Conservation (phyloP, 495 filamentous ascomycete genomes). For the Aspergillus ellipticus region DNA sequence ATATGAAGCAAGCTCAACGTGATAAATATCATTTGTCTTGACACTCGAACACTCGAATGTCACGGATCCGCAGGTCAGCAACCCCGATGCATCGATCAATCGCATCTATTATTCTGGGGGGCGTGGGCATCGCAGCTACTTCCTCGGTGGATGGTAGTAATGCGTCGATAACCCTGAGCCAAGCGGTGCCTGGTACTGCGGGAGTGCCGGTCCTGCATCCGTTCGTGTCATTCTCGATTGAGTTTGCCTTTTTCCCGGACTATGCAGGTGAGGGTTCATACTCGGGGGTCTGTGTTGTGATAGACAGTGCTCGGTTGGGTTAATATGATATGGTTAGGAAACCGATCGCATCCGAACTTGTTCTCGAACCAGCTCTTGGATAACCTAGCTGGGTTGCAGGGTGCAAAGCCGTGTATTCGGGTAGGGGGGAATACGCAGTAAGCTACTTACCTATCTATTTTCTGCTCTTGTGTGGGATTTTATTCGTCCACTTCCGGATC, state of each 20-base stretch:
- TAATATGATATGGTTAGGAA: constrained; percentile 11
- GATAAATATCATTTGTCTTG: too few species aligned
- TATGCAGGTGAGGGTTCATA: constrained; percentile 19
- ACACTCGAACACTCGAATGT: too few species aligned
- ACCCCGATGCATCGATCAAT: background rate
- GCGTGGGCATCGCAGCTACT: constrained; percentile 32
- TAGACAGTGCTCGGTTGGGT: too few species aligned
- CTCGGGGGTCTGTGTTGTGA: too few species aligned
- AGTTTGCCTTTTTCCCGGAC: constrained; percentile 27
- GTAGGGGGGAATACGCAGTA: constrained; percentile 31
- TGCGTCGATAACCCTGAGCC: constrained; percentile 9
- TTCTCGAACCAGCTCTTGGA: constrained; percentile 26
- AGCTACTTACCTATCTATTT: background rate
- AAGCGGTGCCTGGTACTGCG: constrained; percentile 12
- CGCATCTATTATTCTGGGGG: background rate
- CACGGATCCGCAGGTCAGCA: too few species aligned
- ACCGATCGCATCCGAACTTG: constrained; percentile 20
- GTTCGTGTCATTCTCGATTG: constrained; percentile 29
- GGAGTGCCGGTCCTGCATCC: constrained; percentile 19
- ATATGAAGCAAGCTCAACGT: too few species aligned
- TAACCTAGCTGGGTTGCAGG: constrained; percentile 24
- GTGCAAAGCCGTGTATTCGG: constrained; percentile 24
- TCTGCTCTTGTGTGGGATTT: background rate
- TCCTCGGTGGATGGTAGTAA: constrained; percentile 42
- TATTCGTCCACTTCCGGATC: background rate